phyloP scores from a whole-genome alignment of 768 basidiomycete genomes.

The Tylopilus intermedius region DNA sequence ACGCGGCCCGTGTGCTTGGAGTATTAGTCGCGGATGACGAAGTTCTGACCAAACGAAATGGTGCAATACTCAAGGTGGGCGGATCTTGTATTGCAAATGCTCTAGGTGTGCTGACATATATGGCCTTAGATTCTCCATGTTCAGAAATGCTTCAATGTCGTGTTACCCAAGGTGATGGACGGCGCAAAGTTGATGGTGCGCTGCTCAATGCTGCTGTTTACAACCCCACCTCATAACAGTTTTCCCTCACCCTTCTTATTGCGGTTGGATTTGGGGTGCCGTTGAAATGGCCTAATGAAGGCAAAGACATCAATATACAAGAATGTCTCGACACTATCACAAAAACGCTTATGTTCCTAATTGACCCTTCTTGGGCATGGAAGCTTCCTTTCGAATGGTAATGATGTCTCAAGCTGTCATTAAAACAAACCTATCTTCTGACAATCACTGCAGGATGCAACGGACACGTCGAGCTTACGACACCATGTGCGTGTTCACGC shows the following conservation, averaged over 20 bases:
- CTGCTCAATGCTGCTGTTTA: not conserved
- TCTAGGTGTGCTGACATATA: not conserved
- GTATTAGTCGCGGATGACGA: conserved; percentile 56
- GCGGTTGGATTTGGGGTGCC: conserved; percentile 19
- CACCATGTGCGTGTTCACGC: conserved; percentile 13
- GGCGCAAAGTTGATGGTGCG: conserved; percentile 59
- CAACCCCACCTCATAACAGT: conserved; percentile 1
- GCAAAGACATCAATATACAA: conserved; percentile 5
- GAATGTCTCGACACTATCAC: conserved; percentile 11
- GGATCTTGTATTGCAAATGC: not conserved
- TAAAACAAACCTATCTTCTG: not conserved
- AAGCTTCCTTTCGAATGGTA: conserved; percentile 16
- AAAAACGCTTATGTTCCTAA: not conserved
- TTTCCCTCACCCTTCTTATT: conserved; percentile 16
- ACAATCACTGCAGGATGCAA: conserved; percentile 11
- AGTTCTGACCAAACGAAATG: conserved; percentile 71
- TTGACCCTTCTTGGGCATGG: conserved; percentile 19
- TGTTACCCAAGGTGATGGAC: conserved; percentile 70
- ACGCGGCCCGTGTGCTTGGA: conserved; percentile 75
- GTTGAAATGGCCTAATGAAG: conserved; percentile 11
- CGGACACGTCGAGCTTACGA: conserved; percentile 18
- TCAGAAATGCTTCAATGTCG: conserved; percentile 67
- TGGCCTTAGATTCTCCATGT: conserved; percentile 57
- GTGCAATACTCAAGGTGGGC: conserved; percentile 71
- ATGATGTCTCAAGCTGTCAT: not conserved